Percentiles rank a stretch among this genome's conserved stretches.
Evolutionary conservation across 352 stramenopile genomes (phyloP).

Genomic region (Aphanomyces euteiches): DNA sequence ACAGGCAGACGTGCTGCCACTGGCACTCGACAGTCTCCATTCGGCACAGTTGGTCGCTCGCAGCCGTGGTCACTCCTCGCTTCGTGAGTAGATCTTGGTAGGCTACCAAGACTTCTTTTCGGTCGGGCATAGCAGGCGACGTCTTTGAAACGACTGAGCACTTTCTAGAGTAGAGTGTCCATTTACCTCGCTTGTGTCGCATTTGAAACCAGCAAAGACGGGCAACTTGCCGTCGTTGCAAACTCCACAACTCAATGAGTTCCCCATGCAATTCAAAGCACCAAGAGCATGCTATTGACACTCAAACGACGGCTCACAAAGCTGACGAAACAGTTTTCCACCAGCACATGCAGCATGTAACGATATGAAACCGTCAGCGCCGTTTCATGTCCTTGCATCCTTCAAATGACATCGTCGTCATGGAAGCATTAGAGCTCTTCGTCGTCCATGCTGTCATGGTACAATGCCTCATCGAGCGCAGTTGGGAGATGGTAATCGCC

Average conservation of each 20-base stretch:
- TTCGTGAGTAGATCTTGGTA: neutral
- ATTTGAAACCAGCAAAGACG: neutral
- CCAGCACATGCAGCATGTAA: too few relatives aligned
- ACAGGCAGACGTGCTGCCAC: conserved; percentile 2
- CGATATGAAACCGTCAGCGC: too few relatives aligned
- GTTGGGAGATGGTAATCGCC: conserved; percentile 10
- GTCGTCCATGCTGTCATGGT: neutral
- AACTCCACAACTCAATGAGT: neutral
- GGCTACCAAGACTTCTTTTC: neutral
- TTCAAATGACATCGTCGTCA: too few relatives aligned
- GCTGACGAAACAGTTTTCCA: too few relatives aligned
- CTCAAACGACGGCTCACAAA: too few relatives aligned
- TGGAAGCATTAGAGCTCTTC: neutral
- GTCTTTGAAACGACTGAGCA: neutral
- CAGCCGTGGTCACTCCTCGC: neutral
- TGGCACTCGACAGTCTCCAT: neutral
- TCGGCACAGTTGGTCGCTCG: neutral
- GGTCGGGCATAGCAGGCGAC: neutral
- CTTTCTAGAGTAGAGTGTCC: neutral
- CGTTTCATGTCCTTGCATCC: too few relatives aligned
- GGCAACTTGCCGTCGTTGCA: neutral
- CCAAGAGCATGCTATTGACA: neutral
- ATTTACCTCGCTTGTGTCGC: neutral
- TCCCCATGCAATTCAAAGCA: neutral
- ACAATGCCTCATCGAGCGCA: conserved; percentile 18